These are phyloP conservation scores for Peronospora tabacina DNA, from an alignment of 352 stramenopile species.

Conservation along the genomic window DNA sequence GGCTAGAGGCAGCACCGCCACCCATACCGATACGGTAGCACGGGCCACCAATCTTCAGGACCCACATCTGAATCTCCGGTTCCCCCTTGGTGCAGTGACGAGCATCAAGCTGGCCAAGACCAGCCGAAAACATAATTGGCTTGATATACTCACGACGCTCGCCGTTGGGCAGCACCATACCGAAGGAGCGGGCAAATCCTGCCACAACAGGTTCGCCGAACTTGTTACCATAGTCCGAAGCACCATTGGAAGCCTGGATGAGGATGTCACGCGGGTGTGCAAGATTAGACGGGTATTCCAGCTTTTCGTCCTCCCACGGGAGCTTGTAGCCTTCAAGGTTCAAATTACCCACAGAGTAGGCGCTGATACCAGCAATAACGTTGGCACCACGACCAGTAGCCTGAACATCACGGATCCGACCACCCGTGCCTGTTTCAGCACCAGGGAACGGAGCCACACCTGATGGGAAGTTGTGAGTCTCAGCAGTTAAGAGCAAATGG, in stretches of 20 bases:
- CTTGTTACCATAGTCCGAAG: slow-evolving; percentile 99
- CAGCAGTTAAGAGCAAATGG: slow-evolving; percentile 95
- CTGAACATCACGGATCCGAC: slow-evolving; percentile 97
- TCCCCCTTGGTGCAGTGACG: slow-evolving; percentile 91
- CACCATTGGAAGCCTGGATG: slow-evolving; percentile 95
- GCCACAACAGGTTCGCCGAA: slow-evolving; percentile 99
- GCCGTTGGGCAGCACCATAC: slow-evolving; percentile 91
- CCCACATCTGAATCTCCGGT: slow-evolving; percentile 92
- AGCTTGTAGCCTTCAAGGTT: slow-evolving; percentile 93
- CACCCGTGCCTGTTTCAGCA: slow-evolving; percentile 95
- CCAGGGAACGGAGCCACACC: slow-evolving; percentile 93
- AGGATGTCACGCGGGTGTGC: slow-evolving; percentile 92
- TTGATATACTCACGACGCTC: slow-evolving; percentile 99
- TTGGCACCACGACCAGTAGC: slow-evolving; percentile 95
- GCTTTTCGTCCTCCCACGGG: slow-evolving; percentile 92
- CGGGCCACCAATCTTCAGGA: slow-evolving; percentile 98
- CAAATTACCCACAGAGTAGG: slow-evolving; percentile 91
- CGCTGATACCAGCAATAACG: slow-evolving; percentile 88
- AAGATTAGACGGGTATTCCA: slow-evolving; percentile 88
- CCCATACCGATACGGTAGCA: slow-evolving; percentile 99
- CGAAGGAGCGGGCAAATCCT: slow-evolving; percentile 97
- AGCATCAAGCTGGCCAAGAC: slow-evolving; percentile 93
- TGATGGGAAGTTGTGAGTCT: slow-evolving; percentile 99
- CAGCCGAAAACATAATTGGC: slow-evolving; percentile 99
- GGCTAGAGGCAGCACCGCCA: slow-evolving; percentile 93